Evolutionary conservation across 805 yeast genomes (phyloP).

Genomic region (Zygosaccharomyces bisporus): DNA sequence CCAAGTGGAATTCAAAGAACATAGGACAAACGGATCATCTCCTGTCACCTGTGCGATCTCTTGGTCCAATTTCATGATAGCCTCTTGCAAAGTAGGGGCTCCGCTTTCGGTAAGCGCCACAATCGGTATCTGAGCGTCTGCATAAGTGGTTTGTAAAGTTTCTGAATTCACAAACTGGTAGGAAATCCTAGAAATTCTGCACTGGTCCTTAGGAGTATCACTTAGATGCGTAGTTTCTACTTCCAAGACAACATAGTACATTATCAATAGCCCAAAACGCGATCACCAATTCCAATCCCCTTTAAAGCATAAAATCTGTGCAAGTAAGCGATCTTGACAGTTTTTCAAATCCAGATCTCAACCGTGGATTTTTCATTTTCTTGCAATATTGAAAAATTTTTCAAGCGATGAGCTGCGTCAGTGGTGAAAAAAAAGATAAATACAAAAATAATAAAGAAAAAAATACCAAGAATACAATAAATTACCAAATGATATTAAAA

Average conservation of each 20-base stretch:
- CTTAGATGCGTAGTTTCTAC: slow-evolving; percentile 21
- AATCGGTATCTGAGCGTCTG: slow-evolving; percentile 46
- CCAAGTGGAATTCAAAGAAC: slow-evolving; percentile 61
- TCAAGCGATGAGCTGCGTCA: slow-evolving; percentile 10
- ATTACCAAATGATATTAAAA: not conserved
- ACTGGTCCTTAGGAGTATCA: slow-evolving; percentile 50
- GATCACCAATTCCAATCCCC: not conserved
- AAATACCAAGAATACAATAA: not conserved
- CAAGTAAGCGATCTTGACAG: not conserved
- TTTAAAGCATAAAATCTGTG: slow-evolving; percentile 1
- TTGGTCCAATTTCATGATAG: slow-evolving; percentile 51
- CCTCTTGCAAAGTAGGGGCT: slow-evolving; percentile 54
- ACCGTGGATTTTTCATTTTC: not conserved
- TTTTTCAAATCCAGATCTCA: not conserved
- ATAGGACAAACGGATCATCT: slow-evolving; percentile 52
- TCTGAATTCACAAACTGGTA: slow-evolving; percentile 61
- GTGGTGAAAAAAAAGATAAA: not conserved
- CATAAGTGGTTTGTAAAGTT: slow-evolving; percentile 42
- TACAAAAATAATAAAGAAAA: not conserved
- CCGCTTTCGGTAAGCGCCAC: slow-evolving; percentile 56
- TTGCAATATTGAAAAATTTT: slow-evolving; percentile 2
- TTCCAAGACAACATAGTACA: slow-evolving; percentile 30
- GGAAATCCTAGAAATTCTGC: slow-evolving; percentile 63
- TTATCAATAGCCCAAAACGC: slow-evolving; percentile 9
- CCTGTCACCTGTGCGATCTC: slow-evolving; percentile 43